These are phyloP conservation scores for Xylaria multiplex DNA, from an alignment of 2,329 filamentous ascomycete genomes.

Conservation along the genomic window DNA sequence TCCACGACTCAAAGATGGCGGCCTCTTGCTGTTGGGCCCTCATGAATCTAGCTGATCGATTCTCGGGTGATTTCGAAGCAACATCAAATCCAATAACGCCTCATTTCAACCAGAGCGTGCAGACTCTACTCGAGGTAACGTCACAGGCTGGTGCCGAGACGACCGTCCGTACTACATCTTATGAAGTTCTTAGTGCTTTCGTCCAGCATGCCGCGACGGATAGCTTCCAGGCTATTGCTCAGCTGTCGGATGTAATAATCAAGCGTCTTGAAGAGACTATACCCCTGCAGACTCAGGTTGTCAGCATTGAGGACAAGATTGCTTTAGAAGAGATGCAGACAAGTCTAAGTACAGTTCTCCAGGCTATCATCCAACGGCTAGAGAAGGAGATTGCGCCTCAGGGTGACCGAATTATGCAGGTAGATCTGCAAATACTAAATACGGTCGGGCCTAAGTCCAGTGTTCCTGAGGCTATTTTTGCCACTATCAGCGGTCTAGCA, in stretches of 20 bases:
- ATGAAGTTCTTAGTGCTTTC: slow-evolving; percentile 96
- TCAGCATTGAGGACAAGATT: slow-evolving; percentile 96
- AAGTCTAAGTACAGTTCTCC: slow-evolving; percentile 88
- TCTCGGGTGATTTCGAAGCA: slow-evolving; percentile 85
- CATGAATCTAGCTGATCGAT: slow-evolving; percentile 97
- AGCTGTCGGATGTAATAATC: slow-evolving; percentile 86
- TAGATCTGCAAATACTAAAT: slow-evolving; percentile 81
- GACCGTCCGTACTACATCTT: slow-evolving; percentile 90
- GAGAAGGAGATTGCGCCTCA: slow-evolving; percentile 91
- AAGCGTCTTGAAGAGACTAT: slow-evolving; percentile 92
- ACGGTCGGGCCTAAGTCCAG: slow-evolving; percentile 86
- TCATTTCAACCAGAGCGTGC: slow-evolving; percentile 93
- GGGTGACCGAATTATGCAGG: slow-evolving; percentile 93
- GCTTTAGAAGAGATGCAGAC: slow-evolving; percentile 98
- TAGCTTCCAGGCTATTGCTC: slow-evolving; percentile 81
- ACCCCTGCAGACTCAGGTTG: slow-evolving; percentile 88
- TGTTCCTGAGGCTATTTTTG: slow-evolving; percentile 93
- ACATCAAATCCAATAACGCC: slow-evolving; percentile 83
- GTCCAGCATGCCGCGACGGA: slow-evolving; percentile 90
- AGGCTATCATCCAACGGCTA: slow-evolving; percentile 89
- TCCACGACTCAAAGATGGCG: slow-evolving; percentile 95
- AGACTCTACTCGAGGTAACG: slow-evolving; percentile 85
- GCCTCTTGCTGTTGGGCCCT: slow-evolving; percentile 98
- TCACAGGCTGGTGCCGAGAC: slow-evolving; percentile 85
- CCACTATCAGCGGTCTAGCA: slow-evolving; percentile 89